These are phyloP conservation scores for Nemophila menziesii DNA, from an alignment of 257 asterid genomes.

Conservation along the genomic window DNA sequence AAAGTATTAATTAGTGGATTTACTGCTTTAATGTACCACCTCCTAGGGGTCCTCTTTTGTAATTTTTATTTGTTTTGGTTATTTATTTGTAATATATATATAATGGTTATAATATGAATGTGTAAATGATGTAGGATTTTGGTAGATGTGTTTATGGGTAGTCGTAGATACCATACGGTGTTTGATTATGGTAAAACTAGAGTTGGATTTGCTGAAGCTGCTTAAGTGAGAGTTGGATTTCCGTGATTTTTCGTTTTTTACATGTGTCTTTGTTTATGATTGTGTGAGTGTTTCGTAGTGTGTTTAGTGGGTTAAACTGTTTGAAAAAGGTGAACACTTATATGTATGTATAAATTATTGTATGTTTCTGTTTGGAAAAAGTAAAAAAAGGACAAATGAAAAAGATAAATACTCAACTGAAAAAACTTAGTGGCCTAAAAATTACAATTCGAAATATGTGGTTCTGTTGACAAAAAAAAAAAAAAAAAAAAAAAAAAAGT, in stretches of 20 bases:
- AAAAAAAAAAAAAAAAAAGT: no score
- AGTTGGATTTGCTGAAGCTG: conserved; percentile 95
- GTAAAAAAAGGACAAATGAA: no score
- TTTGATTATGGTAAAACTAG: conserved; percentile 62
- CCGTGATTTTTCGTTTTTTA: neutral
- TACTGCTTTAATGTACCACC: conserved; percentile 86
- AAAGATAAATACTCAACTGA: no score
- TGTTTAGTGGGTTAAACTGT: no score
- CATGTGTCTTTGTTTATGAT: neutral
- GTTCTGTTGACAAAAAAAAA: no score
- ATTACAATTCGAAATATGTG: no score
- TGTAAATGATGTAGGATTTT: conserved; percentile 48
- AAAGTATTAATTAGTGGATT: conserved; percentile 94
- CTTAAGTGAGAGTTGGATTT: conserved; percentile 37
- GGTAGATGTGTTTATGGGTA: conserved; percentile 95
- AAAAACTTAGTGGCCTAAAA: no score
- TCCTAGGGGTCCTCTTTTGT: conserved; percentile 99
- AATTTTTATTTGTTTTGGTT: conserved; percentile 10
- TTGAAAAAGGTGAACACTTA: no score
- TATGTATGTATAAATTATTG: no score
- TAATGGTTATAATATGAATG: neutral
- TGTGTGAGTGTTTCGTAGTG: neutral
- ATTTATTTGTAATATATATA: no score
- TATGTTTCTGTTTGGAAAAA: no score
- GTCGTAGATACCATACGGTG: conserved; percentile 87